Percentiles rank a stretch among this genome's conserved stretches.
Conservation (phyloP, 495 filamentous ascomycete species). For the Penicillium nucicola region DNA sequence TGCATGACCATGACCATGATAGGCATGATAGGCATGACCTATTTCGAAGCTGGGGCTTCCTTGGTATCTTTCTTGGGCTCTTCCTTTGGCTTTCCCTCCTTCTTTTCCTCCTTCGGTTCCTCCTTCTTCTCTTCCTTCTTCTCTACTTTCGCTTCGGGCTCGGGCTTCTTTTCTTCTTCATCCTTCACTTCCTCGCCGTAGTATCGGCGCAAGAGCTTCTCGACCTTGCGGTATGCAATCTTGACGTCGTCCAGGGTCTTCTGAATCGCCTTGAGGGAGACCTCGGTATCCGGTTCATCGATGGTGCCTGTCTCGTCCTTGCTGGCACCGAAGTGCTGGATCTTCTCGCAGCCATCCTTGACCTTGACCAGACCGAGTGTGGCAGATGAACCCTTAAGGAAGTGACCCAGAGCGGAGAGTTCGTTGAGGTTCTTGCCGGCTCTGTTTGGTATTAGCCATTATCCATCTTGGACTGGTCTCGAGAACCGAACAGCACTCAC, state of each 20-base stretch:
- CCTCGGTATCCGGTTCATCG: conserved; percentile 57
- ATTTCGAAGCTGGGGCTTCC: conserved; percentile 1
- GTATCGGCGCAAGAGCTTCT: conserved; percentile 67
- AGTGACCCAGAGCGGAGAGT: conserved; percentile 86
- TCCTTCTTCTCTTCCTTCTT: conserved; percentile 9
- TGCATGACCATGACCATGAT: neutral
- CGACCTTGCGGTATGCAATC: conserved; percentile 72
- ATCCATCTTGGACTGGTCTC: neutral
- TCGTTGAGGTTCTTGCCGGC: conserved; percentile 58
- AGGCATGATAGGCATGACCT: neutral
- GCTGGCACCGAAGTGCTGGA: conserved; percentile 83
- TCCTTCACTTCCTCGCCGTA: conserved; percentile 50
- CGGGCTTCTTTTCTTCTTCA: conserved; percentile 12
- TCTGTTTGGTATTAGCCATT: conserved; percentile 39
- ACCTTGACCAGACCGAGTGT: conserved; percentile 91
- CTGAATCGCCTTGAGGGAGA: conserved; percentile 65
- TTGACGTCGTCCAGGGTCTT: conserved; percentile 68
- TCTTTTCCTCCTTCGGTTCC: conserved; percentile 8
- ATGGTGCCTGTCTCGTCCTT: conserved; percentile 71
- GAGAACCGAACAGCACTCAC: conserved; percentile 55
- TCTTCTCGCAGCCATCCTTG: conserved; percentile 90
- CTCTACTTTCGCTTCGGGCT: conserved; percentile 10
- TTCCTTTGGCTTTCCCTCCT: conserved; percentile 9
- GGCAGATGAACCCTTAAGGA: conserved; percentile 96
- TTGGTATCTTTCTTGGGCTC: conserved; percentile 15